These are phyloP conservation scores for Gloeostereum incarnatum DNA, from an alignment of 768 basidiomycete species.

Conservation along the genomic window DNA sequence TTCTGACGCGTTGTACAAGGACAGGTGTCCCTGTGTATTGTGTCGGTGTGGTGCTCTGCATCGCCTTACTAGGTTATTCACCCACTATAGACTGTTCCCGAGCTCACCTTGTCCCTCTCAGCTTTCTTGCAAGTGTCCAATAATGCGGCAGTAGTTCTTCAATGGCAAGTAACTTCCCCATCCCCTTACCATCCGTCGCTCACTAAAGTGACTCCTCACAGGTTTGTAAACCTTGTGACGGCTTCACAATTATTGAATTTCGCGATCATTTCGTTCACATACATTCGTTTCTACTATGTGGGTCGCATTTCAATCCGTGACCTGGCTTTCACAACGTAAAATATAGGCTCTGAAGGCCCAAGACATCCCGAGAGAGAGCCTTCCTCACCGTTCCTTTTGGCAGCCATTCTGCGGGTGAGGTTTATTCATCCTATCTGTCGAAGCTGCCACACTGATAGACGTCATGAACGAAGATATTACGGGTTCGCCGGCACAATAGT, in stretches of 20 bases:
- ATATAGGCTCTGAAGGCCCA: constrained; percentile 33
- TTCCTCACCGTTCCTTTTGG: constrained; percentile 38
- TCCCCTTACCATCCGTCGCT: neutral
- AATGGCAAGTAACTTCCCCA: constrained; percentile 24
- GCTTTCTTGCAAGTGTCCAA: constrained; percentile 43
- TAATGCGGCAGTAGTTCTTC: constrained; percentile 34
- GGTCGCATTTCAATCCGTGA: constrained; percentile 6
- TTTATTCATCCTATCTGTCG: neutral
- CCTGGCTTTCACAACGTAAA: neutral
- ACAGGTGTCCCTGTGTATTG: constrained; percentile 52
- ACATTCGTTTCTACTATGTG: constrained; percentile 37
- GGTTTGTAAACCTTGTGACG: constrained; percentile 41
- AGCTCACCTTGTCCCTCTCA: constrained; percentile 7
- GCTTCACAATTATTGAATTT: constrained; percentile 40
- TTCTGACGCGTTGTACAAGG: constrained; percentile 43
- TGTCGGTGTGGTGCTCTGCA: constrained; percentile 29
- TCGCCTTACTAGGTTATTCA: constrained; percentile 23
- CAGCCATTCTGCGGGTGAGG: constrained; percentile 41
- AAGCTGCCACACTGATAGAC: neutral
- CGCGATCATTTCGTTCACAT: constrained; percentile 36
- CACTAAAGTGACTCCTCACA: constrained; percentile 7
- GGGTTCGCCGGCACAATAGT: constrained; percentile 30
- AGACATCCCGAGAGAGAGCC: constrained; percentile 29
- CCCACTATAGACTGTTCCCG: neutral
- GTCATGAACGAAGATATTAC: constrained; percentile 30